These are phyloP conservation scores for Lepidopterella palustris DNA, from an alignment of 495 filamentous ascomycete species.

Conservation along the genomic window DNA sequence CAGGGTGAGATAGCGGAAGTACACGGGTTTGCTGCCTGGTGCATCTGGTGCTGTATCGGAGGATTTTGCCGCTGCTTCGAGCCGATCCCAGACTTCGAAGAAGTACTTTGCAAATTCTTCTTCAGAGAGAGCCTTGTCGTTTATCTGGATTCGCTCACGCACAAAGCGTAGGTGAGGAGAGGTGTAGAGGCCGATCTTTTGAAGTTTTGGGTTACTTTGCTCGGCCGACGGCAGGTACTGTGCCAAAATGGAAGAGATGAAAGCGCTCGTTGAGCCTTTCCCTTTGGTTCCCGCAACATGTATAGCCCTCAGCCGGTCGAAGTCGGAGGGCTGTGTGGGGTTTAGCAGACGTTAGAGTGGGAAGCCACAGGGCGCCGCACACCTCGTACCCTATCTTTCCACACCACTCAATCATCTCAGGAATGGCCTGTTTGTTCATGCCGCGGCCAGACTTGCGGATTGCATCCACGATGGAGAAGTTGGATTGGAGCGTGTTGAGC, in stretches of 20 bases:
- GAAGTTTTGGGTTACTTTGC: slow-evolving; percentile 27
- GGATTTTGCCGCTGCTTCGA: slow-evolving; percentile 48
- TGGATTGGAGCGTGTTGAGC: slow-evolving; percentile 86
- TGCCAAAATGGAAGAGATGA: slow-evolving; percentile 54
- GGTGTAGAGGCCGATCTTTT: slow-evolving; percentile 75
- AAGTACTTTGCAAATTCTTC: slow-evolving; percentile 75
- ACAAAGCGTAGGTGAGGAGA: slow-evolving; percentile 85
- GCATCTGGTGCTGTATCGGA: slow-evolving; percentile 45
- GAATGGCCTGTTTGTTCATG: slow-evolving; percentile 61
- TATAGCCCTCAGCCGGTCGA: slow-evolving; percentile 66
- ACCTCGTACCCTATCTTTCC: slow-evolving; percentile 73
- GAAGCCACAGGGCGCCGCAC: slow-evolving; percentile 29
- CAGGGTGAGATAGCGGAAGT: slow-evolving; percentile 84
- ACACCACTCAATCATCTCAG: slow-evolving; percentile 73
- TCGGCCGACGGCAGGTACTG: slow-evolving; percentile 48
- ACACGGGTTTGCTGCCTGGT: slow-evolving; percentile 62
- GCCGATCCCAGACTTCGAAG: slow-evolving; percentile 80
- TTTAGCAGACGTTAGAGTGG: not conserved
- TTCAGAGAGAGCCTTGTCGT: slow-evolving; percentile 67
- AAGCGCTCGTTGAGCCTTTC: slow-evolving; percentile 76
- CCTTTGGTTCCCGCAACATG: slow-evolving; percentile 93
- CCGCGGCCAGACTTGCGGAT: slow-evolving; percentile 61
- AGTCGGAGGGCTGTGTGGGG: slow-evolving; percentile 57
- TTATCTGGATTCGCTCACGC: slow-evolving; percentile 80
- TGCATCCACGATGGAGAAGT: slow-evolving; percentile 69